Percentiles rank a stretch among this genome's conserved stretches.
Evolutionary conservation across 2,329 filamentous ascomycete genomes (phyloP).

Genomic region (Colletotrichum aenigma): DNA sequence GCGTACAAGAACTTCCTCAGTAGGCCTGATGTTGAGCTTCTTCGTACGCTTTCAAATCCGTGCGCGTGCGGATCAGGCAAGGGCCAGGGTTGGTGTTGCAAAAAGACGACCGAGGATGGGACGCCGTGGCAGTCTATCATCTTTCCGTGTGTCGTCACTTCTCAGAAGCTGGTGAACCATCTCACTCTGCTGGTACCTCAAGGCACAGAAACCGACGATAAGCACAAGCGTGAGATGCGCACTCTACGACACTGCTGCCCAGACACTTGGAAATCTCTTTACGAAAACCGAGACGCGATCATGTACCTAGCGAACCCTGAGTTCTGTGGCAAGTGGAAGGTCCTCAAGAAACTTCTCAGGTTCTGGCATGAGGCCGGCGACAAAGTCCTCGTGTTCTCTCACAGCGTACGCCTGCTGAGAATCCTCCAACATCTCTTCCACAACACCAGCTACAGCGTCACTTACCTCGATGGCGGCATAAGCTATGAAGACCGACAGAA

Average conservation of each 20-base stretch:
- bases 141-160: constrained; percentile 80
- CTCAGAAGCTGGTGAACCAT: constrained; percentile 92
- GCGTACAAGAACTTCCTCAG: constrained; percentile 86
- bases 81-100: constrained; percentile 84
- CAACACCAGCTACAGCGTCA: constrained; percentile 88
- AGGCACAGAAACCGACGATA: constrained; percentile 63
- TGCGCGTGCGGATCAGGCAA: constrained; percentile 75
- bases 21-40: constrained; percentile 70
- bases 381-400: constrained; percentile 95
- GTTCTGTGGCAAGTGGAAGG: constrained; percentile 96
- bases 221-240: constrained; percentile 77
- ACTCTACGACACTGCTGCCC: constrained; percentile 78
- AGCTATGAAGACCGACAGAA: constrained; percentile 81
- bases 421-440: constrained; percentile 87
- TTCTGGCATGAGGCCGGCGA: constrained; percentile 92
- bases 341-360: constrained; percentile 82
- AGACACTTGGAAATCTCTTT: constrained; percentile 74
- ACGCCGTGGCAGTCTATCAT: constrained; percentile 76
- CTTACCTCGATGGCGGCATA: constrained; percentile 87
- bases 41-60: constrained; percentile 68
- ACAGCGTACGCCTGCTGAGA: constrained; percentile 83
- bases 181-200: constrained; percentile 84
- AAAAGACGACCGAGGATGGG: constrained; percentile 61
- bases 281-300: constrained; percentile 77
- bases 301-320: constrained; percentile 83